Evolutionary conservation across 257 asterid species (phyloP).

Genomic region (Fraxinus quadrangulata): DNA sequence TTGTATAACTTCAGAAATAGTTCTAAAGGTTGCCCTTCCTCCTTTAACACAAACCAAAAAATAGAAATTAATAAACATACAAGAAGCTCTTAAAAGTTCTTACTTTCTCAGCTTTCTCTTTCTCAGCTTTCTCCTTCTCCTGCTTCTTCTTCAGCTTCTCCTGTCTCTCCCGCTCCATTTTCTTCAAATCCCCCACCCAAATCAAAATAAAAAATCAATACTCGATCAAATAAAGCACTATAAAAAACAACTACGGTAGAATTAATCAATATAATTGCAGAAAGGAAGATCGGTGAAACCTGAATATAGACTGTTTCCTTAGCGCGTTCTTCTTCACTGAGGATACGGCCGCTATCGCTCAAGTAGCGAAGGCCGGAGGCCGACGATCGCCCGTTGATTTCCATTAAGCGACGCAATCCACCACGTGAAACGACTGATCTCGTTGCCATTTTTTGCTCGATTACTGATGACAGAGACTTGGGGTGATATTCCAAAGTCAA

Average conservation of each 20-base stretch:
- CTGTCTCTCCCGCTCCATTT: constrained; percentile 78
- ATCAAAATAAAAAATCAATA: background rate
- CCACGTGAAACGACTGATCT: constrained; percentile 30
- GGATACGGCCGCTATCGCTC: constrained; percentile 68
- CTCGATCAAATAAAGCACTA: background rate
- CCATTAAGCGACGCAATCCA: constrained; percentile 35
- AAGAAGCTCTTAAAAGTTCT: background rate
- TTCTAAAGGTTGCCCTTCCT: background rate
- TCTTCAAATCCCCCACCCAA: constrained; percentile 39
- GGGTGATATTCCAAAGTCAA: background rate
- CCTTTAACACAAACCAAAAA: background rate
- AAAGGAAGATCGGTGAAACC: constrained; percentile 36
- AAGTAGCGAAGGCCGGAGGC: constrained; percentile 47
- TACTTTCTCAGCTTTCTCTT: constrained; percentile 65
- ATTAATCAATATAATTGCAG: background rate
- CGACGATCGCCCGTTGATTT: constrained; percentile 26
- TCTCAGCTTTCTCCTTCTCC: constrained; percentile 64
- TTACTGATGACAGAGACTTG: background rate
- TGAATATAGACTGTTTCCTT: constrained; percentile 71
- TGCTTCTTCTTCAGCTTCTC: constrained; percentile 69
- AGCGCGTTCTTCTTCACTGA: constrained; percentile 89
- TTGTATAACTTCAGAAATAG: background rate
- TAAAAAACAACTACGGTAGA: background rate
- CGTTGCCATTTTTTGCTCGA: constrained; percentile 24
- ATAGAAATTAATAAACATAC: background rate